phyloP scores from a whole-genome alignment of 352 stramenopile species.

The Thalassiosira gravida region DNA sequence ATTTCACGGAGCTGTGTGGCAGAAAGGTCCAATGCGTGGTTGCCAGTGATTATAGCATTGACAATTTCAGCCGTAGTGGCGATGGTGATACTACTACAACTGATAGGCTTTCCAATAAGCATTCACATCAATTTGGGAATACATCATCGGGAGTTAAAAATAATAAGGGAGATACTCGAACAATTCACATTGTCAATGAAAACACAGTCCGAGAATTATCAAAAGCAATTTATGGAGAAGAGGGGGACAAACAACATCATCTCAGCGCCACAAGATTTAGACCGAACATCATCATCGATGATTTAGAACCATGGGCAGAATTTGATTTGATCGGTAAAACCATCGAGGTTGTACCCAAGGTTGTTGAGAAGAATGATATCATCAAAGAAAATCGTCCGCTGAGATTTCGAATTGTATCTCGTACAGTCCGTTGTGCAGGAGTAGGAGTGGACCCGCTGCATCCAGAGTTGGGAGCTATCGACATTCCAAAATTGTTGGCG shows the following conservation, averaged over 20 bases:
- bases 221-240: conserved; percentile 24
- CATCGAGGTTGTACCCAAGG: conserved; percentile 18
- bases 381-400: neutral
- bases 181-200: conserved; percentile 67
- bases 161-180: conserved; percentile 62
- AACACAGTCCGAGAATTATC: conserved; percentile 55
- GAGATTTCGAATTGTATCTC: conserved; percentile 34
- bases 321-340: conserved; percentile 68
- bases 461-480: conserved; percentile 12
- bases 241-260: too few relatives aligned
- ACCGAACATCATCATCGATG: conserved; percentile 67
- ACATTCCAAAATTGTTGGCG: conserved; percentile 58
- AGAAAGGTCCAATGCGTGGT: too few relatives aligned
- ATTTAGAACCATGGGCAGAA: conserved; percentile 57
- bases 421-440: conserved; percentile 64
- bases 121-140: too few relatives aligned
- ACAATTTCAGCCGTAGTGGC: too few relatives aligned
- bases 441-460: conserved; percentile 61
- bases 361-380: neutral
- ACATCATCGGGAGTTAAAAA: too few relatives aligned
- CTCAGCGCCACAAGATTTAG: conserved; percentile 54
- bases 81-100: too few relatives aligned
- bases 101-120: too few relatives aligned
- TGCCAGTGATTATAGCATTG: too few relatives aligned
- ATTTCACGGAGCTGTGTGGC: too few relatives aligned